A percentile compares a stretch with the other conserved stretches of the same genome.
These are phyloP conservation scores for Hypoxylon rubiginosum DNA, from an alignment of 2,329 filamentous ascomycete genomes.

Conservation along the genomic window DNA sequence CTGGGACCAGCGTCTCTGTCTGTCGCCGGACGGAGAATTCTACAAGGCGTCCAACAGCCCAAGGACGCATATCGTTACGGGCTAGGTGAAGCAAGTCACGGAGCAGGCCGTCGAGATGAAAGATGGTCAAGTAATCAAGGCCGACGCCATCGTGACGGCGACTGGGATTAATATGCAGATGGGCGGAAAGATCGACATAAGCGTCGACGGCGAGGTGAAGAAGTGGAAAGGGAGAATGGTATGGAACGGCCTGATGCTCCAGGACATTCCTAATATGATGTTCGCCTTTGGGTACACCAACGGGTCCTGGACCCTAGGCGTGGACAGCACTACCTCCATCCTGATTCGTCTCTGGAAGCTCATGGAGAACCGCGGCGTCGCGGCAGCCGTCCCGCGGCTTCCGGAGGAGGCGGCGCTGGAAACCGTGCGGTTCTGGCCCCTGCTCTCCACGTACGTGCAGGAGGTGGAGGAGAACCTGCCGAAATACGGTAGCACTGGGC, in stretches of 20 bases:
- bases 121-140: constrained; percentile 60
- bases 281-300: constrained; percentile 72
- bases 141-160: constrained; percentile 75
- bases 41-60: constrained; percentile 57
- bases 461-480: constrained; percentile 22
- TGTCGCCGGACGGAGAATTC: constrained; percentile 63
- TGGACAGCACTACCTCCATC: constrained; percentile 66
- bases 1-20: constrained; percentile 78
- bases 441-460: constrained; percentile 31
- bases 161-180: constrained; percentile 72
- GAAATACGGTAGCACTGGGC: constrained; percentile 24
- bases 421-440: constrained; percentile 35
- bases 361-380: constrained; percentile 61
- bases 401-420: constrained; percentile 43
- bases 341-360: constrained; percentile 64
- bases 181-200: constrained; percentile 65
- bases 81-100: constrained; percentile 61
- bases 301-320: constrained; percentile 72
- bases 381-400: constrained; percentile 60
- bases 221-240: constrained; percentile 61
- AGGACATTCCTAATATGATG: constrained; percentile 72
- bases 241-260: constrained; percentile 73
- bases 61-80: constrained; percentile 58
- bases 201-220: constrained; percentile 64
- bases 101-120: constrained; percentile 59